A percentile compares a stretch with the other conserved stretches of the same genome.
Evolutionary conservation across 2,329 filamentous ascomycete species (phyloP).

Genomic region (Alternaria consortialis): DNA sequence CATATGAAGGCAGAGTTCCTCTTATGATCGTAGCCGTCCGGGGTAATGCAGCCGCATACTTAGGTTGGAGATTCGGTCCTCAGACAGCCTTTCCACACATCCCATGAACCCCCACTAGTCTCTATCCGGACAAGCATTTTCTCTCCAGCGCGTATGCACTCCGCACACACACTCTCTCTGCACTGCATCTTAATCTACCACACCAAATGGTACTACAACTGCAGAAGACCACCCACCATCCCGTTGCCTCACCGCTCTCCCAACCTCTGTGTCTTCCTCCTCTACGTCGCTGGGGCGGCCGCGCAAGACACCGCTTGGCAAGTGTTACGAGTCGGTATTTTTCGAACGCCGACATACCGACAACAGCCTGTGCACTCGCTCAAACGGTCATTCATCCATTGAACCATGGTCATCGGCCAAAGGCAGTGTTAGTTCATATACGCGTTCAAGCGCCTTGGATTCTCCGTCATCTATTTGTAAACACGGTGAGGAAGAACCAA

Average conservation of each 20-base stretch:
- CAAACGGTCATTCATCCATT: neutral
- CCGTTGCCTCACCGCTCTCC: neutral
- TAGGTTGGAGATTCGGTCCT: neutral
- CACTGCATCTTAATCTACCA: neutral
- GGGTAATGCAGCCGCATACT: neutral
- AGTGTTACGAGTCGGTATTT: constrained; percentile 12
- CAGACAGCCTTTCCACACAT: neutral
- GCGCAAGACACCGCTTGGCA: constrained; percentile 5
- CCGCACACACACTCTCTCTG: neutral
- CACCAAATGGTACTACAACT: neutral
- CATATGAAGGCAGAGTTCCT: neutral
- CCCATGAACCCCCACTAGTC: neutral
- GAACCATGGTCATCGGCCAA: constrained; percentile 1
- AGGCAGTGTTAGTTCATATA: neutral
- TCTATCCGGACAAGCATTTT: neutral
- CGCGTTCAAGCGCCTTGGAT: neutral
- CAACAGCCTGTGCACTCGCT: neutral
- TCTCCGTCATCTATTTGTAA: neutral
- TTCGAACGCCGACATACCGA: constrained; percentile 22
- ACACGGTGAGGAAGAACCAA: neutral
- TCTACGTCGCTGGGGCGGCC: neutral
- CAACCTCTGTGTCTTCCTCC: neutral
- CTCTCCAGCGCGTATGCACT: neutral
- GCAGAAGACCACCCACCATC: neutral
- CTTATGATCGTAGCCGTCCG: neutral